A percentile compares a stretch with the other conserved stretches of the same genome.
Evolutionary conservation across 768 basidiomycete genomes (phyloP).

Genomic region (Suillus hirtellus): DNA sequence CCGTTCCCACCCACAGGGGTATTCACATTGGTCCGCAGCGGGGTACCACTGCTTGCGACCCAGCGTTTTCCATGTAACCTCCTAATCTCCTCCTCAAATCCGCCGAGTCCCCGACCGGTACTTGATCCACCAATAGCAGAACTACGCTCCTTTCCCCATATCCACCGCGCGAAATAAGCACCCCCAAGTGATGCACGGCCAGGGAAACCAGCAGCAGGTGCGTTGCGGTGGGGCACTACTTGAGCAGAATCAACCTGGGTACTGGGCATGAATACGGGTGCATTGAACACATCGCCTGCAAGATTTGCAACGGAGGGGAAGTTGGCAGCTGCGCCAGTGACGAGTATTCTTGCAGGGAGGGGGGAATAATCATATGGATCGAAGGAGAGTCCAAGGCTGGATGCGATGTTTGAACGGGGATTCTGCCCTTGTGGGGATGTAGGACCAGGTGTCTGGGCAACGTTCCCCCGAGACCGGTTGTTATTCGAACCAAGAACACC

Average conservation of each 20-base stretch:
- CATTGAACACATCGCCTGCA: conserved; percentile 81
- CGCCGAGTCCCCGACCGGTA: conserved; percentile 43
- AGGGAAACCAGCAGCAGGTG: conserved; percentile 68
- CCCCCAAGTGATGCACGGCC: conserved; percentile 70
- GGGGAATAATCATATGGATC: conserved; percentile 75
- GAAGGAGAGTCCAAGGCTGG: conserved; percentile 65
- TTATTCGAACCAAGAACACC: conserved; percentile 59
- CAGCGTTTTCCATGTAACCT: conserved; percentile 73
- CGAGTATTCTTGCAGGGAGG: conserved; percentile 65
- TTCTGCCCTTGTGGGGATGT: conserved; percentile 13
- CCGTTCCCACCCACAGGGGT: conserved; percentile 34
- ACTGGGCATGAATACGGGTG: conserved; percentile 71
- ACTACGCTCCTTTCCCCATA: conserved; percentile 69
- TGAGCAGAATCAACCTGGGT: conserved; percentile 81
- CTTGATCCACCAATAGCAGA: conserved; percentile 32
- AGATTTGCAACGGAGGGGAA: conserved; percentile 82
- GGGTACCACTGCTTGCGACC: conserved; percentile 61
- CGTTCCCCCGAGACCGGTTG: conserved; percentile 33
- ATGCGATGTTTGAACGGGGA: conserved; percentile 23
- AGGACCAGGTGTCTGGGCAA: conserved; percentile 30
- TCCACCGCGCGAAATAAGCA: conserved; percentile 83
- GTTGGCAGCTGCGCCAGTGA: conserved; percentile 80
- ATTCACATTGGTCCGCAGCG: conserved; percentile 62
- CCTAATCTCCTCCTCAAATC: conserved; percentile 80
- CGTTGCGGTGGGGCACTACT: conserved; percentile 66